A percentile compares a stretch with the other conserved stretches of the same genome.
Conservation (phyloP, 2,329 filamentous ascomycete genomes). For the Pseudodiploospora longispora region DNA sequence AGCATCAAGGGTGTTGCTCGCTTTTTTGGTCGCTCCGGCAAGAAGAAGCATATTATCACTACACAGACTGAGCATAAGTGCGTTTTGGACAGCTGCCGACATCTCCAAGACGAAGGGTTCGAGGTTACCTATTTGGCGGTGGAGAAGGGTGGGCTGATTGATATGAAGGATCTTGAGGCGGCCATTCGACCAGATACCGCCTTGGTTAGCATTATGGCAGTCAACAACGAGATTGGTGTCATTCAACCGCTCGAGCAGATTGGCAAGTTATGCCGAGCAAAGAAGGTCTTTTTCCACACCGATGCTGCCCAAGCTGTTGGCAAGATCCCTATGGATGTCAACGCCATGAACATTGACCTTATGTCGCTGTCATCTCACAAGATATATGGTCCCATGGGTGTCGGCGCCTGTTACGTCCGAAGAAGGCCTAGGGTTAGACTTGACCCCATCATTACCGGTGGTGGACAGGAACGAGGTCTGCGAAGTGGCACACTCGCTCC, state of each 20-base stretch:
- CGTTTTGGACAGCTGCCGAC: constrained; percentile 91
- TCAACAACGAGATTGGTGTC: constrained; percentile 99
- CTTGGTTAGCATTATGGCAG: constrained; percentile 94
- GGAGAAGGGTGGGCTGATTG: constrained; percentile 74
- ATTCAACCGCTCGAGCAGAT: constrained; percentile 94
- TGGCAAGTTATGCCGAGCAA: constrained; percentile 79
- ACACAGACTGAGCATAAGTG: constrained; percentile 98
- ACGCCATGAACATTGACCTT: constrained; percentile 94
- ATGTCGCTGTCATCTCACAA: constrained; percentile 99
- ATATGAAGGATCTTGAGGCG: constrained; percentile 74
- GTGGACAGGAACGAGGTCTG: constrained; percentile 90
- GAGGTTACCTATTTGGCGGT: constrained; percentile 97
- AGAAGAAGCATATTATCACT: constrained; percentile 98
- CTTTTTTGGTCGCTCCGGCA: constrained; percentile 86
- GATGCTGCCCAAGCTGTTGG: constrained; percentile 96
- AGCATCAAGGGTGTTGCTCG: constrained; percentile 96
- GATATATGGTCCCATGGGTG: constrained; percentile 95
- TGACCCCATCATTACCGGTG: constrained; percentile 91
- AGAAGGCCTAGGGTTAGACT: constrained; percentile 86
- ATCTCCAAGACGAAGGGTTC: constrained; percentile 94
- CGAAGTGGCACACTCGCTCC: constrained; percentile 91
- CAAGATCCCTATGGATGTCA: constrained; percentile 94
- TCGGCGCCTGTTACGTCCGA: constrained; percentile 92
- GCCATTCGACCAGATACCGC: constrained; percentile 87
- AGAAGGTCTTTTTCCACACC: constrained; percentile 97